Base-by-base conservation (phyloP, 2,329 filamentous ascomycete species). In the Pseudopithomyces chartarum region DNA sequence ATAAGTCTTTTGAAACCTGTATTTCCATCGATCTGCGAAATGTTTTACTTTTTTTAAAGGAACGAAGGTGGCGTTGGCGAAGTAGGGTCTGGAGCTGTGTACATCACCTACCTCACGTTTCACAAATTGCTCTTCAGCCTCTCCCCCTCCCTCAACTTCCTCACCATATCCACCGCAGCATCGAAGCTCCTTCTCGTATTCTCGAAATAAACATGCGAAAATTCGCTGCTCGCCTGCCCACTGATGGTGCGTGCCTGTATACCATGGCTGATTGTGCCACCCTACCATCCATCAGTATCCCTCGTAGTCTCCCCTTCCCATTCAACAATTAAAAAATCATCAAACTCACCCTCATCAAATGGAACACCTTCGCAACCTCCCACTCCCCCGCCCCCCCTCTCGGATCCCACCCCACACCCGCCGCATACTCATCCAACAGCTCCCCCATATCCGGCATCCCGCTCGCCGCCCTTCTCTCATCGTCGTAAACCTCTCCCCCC, bases 341-440 rank as follows among this genome's bases (percentile, higher is more conserved):
- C 42, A 39, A 5, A 63, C 68, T 56, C 54, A 70, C 70, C 52
- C 70, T 68, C 70, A 75, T 73, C 57, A 73, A 53, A 59, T 74
- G 69, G 36, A 75, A 75, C 4, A 71, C 60, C 49, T 71, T 73
- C 11, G 70, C 70, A 53, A 73, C 62, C 46, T 74, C 67, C 71
- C 70, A 74, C 39, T 63, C 26, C 26, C 8, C 8, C 26, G 26
- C 60, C 57, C 73, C 70, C 46, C 29, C 22, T 52, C 69, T 66
- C 11, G 89, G 86, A 75, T 92, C 84, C 84, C 90, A 96, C n/a
- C 88, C 89, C 1, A 87, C 85, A 11, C 85, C 82, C 58, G 85
- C 80, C 19, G 78, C 72, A 74, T 92, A 92, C 86, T 88, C 90
- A 44, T 76, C 70, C 40, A 90, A 66, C 56, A 86, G 80, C 55